These are phyloP conservation scores for Wallacemonas sp. DNA, from an alignment of 208 protist genomes.

Conservation along the genomic window DNA sequence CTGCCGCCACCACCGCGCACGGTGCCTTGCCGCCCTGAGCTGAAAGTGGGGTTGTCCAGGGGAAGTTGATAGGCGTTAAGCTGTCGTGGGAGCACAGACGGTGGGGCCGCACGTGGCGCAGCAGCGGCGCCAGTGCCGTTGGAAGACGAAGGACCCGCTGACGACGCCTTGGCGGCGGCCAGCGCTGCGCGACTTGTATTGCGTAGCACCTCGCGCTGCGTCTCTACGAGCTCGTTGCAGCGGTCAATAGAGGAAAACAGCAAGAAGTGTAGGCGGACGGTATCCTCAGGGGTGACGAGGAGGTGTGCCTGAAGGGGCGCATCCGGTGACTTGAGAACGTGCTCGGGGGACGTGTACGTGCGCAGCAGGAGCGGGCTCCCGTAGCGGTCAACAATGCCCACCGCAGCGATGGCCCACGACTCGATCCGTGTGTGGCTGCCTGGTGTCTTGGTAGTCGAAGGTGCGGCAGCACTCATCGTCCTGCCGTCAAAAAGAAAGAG, in stretches of 20 bases:
- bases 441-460: background rate
- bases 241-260: constrained; percentile 77
- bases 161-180: constrained; percentile 1
- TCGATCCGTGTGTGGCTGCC: constrained; percentile 17
- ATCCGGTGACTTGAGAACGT: constrained; percentile 45
- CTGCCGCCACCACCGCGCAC: background rate
- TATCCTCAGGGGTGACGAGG: constrained; percentile 72
- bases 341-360: constrained; percentile 55
- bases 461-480: background rate
- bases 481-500: background rate
- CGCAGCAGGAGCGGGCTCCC: constrained; percentile 63
- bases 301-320: constrained; percentile 64
- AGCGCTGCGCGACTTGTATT: background rate
- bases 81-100: background rate
- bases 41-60: background rate
- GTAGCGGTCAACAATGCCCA: constrained; percentile 58
- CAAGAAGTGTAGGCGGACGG: constrained; percentile 71
- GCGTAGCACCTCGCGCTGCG: constrained; percentile 1
- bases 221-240: constrained; percentile 53
- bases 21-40: background rate
- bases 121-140: background rate
- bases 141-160: background rate
- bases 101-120: background rate
- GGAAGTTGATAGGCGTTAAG: constrained; percentile 5
- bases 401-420: constrained; percentile 69